Base-by-base conservation (phyloP, 495 filamentous ascomycete species). In the Bacidia gigantensis region DNA sequence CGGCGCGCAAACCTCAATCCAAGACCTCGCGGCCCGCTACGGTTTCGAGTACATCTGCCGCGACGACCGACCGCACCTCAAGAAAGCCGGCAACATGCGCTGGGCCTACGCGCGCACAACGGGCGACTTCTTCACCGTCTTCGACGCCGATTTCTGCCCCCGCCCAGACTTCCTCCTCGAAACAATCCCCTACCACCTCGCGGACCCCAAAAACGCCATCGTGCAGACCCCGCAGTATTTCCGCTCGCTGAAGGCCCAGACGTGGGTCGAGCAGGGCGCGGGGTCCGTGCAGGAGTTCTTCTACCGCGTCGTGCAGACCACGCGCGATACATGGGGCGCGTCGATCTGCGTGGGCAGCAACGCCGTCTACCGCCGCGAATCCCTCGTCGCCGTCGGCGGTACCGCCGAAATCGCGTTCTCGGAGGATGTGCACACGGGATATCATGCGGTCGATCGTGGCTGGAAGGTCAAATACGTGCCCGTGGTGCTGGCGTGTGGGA, bases 141-240 rank as follows among this genome's bases (percentile, higher is more conserved):
- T 58, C 54, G 61, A 64, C 40, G 61, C 60, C 32, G 61, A 64
- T 47, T 64, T 64, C 52, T 64, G 61, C 45, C 61, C 61, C 18
- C 60, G 61, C 25, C 29, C 60, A 5, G 61, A 64, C 26, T 64
- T 64, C 41, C 54, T 64, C 7, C 23, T 52, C 2, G 61, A 64
- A 52, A 46, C 62, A 21, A 53, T 64, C 18, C 60, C 60, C 25
- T 18, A 23, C 61, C 39, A 26, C 47, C 24, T 56, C 10, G 50
- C 38, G n/a, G 26, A 64, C 41, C 26, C 38, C 35, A 53, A 62
- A 52, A 57, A 50, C 14, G 60, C 62, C 21, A 58, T 62, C 39
- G 38, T 64, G 41, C 62, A 62, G 47, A 60, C 52, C 11, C 61
- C 62, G 7, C 62, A 64, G 38, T 64, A 56, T 50, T 62, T 64